phyloP scores from a whole-genome alignment of 257 asterid species.

The Petrea volubilis region DNA sequence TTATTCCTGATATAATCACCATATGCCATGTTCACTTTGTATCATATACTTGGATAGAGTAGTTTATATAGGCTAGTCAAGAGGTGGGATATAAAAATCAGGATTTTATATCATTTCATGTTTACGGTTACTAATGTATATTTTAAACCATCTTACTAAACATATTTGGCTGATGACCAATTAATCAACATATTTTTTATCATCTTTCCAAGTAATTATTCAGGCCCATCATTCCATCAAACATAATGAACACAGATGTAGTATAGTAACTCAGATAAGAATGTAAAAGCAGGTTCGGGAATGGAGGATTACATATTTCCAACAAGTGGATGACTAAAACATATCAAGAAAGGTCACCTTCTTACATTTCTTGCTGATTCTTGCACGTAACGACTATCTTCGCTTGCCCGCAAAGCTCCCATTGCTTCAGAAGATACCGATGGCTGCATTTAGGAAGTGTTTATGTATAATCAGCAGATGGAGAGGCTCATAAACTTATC shows the following conservation, averaged over 20 bases:
- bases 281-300: background rate
- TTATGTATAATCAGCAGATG: background rate
- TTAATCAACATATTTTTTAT: too few relatives aligned
- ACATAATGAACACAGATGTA: too few relatives aligned
- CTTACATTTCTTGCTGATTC: conserved; percentile 99
- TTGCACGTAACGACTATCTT: conserved; percentile 95
- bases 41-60: too few relatives aligned
- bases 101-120: too few relatives aligned
- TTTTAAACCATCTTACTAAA: too few relatives aligned
- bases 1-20: conserved; percentile 60
- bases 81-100: too few relatives aligned
- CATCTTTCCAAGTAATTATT: too few relatives aligned
- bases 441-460: conserved; percentile 52
- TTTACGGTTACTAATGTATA: too few relatives aligned
- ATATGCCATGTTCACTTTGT: too few relatives aligned
- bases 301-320: background rate
- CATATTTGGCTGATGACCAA: too few relatives aligned
- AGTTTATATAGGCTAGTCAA: too few relatives aligned
- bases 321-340: background rate
- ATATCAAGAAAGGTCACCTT: conserved; percentile 24
- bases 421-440: conserved; percentile 73
- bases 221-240: too few relatives aligned
- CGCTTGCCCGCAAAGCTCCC: conserved; percentile 95
- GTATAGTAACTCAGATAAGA: background rate
- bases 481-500: background rate